Percentiles rank a stretch among this genome's conserved stretches.
Evolutionary conservation across 805 yeast species (phyloP).

Genomic region (Danielia reshetovae): DNA sequence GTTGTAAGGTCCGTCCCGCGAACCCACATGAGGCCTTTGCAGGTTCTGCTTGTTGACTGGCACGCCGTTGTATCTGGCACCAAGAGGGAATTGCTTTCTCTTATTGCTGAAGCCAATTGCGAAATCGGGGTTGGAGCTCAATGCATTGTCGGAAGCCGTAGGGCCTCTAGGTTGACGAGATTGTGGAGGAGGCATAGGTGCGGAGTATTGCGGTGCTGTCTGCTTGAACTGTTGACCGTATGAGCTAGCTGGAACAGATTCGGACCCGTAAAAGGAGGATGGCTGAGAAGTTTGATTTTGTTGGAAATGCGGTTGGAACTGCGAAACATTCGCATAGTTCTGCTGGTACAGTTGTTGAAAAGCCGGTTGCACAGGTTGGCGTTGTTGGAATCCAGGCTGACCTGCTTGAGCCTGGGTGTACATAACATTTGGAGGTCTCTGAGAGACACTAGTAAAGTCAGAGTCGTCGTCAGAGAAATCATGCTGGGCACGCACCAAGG

Average conservation of each 20-base stretch:
- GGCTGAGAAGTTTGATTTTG: neutral
- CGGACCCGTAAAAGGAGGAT: neutral
- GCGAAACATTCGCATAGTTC: conserved; percentile 4
- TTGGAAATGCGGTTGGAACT: conserved; percentile 7
- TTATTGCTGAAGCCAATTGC: conserved; percentile 22
- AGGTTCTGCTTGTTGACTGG: neutral
- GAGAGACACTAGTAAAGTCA: conserved; percentile 75
- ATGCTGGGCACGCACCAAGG: conserved; percentile 6
- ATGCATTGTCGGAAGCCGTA: conserved; percentile 36
- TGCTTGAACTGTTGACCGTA: neutral
- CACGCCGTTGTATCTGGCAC: conserved; percentile 13
- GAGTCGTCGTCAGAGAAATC: conserved; percentile 45
- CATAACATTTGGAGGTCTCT: conserved; percentile 63
- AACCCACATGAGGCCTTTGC: conserved; percentile 8
- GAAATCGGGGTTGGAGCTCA: conserved; percentile 40
- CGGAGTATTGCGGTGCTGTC: conserved; percentile 3
- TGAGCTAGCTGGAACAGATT: neutral
- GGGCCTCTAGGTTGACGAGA: conserved; percentile 21
- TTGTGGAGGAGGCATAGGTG: conserved; percentile 2
- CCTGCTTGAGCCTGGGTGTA: too few species aligned
- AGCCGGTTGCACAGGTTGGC: conserved; percentile 5
- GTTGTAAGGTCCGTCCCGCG: conserved; percentile 23
- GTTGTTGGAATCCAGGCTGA: neutral
- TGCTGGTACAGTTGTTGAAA: conserved; percentile 8
- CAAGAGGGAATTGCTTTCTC: conserved; percentile 20